Conservation (phyloP, 441 rosid species). For the Macaranga tanarius region DNA sequence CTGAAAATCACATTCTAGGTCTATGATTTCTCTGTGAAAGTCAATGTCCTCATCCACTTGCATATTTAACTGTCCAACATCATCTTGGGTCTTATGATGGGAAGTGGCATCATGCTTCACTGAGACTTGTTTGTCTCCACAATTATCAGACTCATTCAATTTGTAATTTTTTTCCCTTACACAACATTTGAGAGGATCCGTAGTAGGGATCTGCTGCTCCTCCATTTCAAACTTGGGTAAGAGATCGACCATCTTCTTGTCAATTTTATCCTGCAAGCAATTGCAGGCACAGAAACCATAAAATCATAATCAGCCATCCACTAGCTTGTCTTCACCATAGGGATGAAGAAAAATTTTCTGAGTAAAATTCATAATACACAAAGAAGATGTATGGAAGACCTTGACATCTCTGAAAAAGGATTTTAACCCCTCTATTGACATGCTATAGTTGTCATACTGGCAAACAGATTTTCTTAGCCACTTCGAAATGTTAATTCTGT, state of each 20-base stretch:
- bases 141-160: slow-evolving; percentile 33
- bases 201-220: slow-evolving; percentile 29
- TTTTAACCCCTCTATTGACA: slow-evolving; percentile 52
- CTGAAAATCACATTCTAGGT: slow-evolving; percentile 48
- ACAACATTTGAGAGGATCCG: slow-evolving; percentile 30
- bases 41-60: slow-evolving; percentile 36
- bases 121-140: slow-evolving; percentile 25
- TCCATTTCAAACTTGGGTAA: slow-evolving; percentile 29
- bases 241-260: slow-evolving; percentile 36
- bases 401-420: slow-evolving; percentile 75
- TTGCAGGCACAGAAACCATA: slow-evolving; percentile 32
- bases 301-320: slow-evolving; percentile 11
- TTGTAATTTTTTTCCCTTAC: slow-evolving; percentile 37
- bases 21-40: slow-evolving; percentile 44
- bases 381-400: slow-evolving; percentile 36
- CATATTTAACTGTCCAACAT: slow-evolving; percentile 33
- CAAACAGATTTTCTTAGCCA: slow-evolving; percentile 87
- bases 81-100: slow-evolving; percentile 33
- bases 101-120: slow-evolving; percentile 31
- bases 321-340: slow-evolving; percentile 8
- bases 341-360: slow-evolving; percentile 12
- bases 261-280: slow-evolving; percentile 52
- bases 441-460: slow-evolving; percentile 51
- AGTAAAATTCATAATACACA: slow-evolving; percentile 19
- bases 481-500: slow-evolving; percentile 70